phyloP scores from a whole-genome alignment of 139 green algal genomes.

The Dunaliella primolecta region DNA sequence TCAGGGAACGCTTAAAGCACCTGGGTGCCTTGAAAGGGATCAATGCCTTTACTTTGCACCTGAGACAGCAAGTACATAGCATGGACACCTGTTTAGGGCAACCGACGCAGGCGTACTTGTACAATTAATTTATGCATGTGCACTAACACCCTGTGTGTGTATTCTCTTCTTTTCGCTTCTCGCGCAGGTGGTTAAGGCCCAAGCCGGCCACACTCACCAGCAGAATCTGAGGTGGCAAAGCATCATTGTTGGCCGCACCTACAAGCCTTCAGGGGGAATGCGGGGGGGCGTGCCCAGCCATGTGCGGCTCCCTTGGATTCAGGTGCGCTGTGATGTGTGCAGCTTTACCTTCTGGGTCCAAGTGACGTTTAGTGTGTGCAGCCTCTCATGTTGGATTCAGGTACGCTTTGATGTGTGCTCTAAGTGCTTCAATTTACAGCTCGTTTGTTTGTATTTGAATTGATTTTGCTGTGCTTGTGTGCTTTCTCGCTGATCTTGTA shows the following conservation, averaged over 20 bases:
- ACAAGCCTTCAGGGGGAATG: neutral
- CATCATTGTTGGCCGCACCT: neutral
- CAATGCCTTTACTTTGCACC: too few species aligned
- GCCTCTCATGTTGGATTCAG: slow-evolving; percentile 54
- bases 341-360: too few species aligned
- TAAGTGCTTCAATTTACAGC: neutral
- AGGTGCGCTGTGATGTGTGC: neutral
- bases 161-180: neutral
- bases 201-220: slow-evolving; percentile 23
- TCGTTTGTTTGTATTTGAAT: neutral
- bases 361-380: too few species aligned
- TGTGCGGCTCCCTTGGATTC: slow-evolving; percentile 59
- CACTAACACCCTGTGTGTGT: neutral
- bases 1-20: neutral
- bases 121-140: neutral
- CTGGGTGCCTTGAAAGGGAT: neutral
- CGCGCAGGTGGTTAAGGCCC: slow-evolving; percentile 25
- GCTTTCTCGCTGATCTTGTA: too few species aligned
- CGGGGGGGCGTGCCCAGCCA: slow-evolving; percentile 9
- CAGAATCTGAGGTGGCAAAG: slow-evolving; percentile 25
- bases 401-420: neutral
- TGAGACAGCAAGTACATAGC: neutral
- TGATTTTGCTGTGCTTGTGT: neutral
- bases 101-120: neutral
- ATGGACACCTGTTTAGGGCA: neutral